These are phyloP conservation scores for Scutellaria barbata DNA, from an alignment of 257 asterid species.

Conservation along the genomic window DNA sequence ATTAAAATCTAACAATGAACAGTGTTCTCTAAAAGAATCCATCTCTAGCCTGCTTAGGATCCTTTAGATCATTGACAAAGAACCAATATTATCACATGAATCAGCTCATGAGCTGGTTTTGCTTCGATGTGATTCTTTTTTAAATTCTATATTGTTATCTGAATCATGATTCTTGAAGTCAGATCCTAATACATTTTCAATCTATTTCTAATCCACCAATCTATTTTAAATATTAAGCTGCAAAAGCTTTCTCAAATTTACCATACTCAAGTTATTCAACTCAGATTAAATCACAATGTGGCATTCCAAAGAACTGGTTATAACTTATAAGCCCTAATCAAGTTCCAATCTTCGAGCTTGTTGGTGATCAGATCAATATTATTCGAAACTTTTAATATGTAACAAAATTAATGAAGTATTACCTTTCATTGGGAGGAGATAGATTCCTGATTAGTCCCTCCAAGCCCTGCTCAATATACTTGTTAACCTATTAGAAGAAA, in stretches of 20 bases:
- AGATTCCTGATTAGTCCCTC: conserved; percentile 59
- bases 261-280: neutral
- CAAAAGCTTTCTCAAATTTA: neutral
- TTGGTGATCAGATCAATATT: conserved; percentile 10
- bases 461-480: conserved; percentile 75
- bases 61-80: neutral
- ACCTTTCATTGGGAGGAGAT: conserved; percentile 51
- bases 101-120: conserved; percentile 31
- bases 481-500: conserved; percentile 76
- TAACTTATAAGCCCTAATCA: conserved; percentile 12
- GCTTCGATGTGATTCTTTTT: conserved; percentile 17
- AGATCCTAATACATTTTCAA: conserved; percentile 5
- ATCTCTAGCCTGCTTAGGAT: no score
- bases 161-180: conserved; percentile 3
- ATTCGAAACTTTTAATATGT: neutral
- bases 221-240: conserved; percentile 8
- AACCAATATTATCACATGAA: conserved; percentile 14
- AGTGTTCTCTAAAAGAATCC: no score
- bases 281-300: neutral
- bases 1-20: neutral
- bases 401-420: conserved; percentile 23
- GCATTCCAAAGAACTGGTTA: neutral
- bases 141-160: conserved; percentile 8
- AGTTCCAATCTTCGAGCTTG: neutral
- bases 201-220: neutral